These are phyloP conservation scores for Didymella pinodella DNA, from an alignment of 2,329 filamentous ascomycete species.

Conservation along the genomic window DNA sequence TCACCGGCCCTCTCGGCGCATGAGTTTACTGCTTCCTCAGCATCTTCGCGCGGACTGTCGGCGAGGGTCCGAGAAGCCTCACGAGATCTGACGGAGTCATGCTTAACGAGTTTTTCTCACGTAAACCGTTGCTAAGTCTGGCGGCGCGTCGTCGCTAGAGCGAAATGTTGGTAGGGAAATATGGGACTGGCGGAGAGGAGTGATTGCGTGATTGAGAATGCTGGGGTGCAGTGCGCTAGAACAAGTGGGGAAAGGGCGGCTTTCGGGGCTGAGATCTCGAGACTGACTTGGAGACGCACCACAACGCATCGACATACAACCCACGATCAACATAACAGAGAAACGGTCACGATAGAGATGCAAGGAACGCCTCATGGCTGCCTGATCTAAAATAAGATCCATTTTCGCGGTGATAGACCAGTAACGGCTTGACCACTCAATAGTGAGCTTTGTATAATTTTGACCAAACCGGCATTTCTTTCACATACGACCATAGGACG, in stretches of 20 bases:
- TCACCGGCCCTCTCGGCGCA: constrained; percentile 16
- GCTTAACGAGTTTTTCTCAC: constrained; percentile 4
- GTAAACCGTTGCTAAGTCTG: constrained; percentile 9
- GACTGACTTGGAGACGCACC: no score
- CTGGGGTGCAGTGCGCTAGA: background rate
- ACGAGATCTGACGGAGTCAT: constrained; percentile 7
- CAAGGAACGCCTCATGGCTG: no score
- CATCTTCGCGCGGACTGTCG: constrained; percentile 14
- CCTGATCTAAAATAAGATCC: no score
- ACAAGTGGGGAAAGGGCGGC: constrained; percentile 1
- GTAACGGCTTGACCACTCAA: no score
- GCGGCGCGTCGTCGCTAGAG: constrained; percentile 2
- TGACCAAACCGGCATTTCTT: no score
- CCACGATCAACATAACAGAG: no score
- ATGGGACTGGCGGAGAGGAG: constrained; percentile 8
- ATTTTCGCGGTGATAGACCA: no score
- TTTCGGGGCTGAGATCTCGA: constrained; percentile 1
- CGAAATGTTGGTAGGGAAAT: constrained; percentile 1
- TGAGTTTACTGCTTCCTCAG: constrained; percentile 9
- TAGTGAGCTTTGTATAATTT: no score
- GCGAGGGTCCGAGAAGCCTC: constrained; percentile 19
- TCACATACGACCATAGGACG: no score
- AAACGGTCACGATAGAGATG: no score
- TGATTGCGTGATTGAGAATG: constrained; percentile 17
- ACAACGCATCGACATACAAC: no score